A percentile compares a stretch with the other conserved stretches of the same genome.
Conservation (phyloP, 163 green algal genomes). For the Chlamydomonas reinhardtii region DNA sequence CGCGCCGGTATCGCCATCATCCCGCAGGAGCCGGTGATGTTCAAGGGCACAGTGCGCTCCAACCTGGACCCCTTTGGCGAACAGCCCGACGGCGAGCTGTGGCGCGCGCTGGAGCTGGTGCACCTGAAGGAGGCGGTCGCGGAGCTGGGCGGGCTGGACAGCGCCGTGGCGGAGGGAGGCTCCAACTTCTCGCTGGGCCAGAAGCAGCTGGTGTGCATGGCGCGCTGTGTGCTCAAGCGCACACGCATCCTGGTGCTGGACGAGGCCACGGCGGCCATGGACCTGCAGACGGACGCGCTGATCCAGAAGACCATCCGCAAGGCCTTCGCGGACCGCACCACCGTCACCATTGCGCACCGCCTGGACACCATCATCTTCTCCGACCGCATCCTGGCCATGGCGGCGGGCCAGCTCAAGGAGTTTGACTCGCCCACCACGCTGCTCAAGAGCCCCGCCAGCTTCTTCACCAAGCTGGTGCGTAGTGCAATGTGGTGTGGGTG, state of each 20-base stretch:
- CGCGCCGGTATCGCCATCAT: conserved; percentile 65
- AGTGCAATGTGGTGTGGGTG: background rate
- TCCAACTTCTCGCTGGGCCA: conserved; percentile 83
- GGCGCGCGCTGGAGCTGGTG: conserved; percentile 81
- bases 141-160: conserved; percentile 67
- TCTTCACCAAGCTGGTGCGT: conserved; percentile 65
- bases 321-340: conserved; percentile 65
- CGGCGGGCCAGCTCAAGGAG: conserved; percentile 62
- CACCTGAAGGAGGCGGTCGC: conserved; percentile 66
- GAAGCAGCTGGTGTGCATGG: conserved; percentile 85
- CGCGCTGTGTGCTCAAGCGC: conserved; percentile 75
- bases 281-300: conserved; percentile 70
- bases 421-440: conserved; percentile 63
- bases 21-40: conserved; percentile 78
- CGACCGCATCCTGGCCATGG: conserved; percentile 70
- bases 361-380: conserved; percentile 75
- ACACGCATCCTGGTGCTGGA: conserved; percentile 77
- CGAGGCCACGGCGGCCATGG: conserved; percentile 79
- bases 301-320: conserved; percentile 70
- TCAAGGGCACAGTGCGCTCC: conserved; percentile 77
- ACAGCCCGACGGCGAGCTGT: conserved; percentile 77
- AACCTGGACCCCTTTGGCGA: conserved; percentile 84
- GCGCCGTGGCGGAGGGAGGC: conserved; percentile 72
- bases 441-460: conserved; percentile 59
- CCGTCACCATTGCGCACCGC: conserved; percentile 69